Base-by-base conservation (phyloP, 306 rosid species). In the Rosa multiflora region DNA sequence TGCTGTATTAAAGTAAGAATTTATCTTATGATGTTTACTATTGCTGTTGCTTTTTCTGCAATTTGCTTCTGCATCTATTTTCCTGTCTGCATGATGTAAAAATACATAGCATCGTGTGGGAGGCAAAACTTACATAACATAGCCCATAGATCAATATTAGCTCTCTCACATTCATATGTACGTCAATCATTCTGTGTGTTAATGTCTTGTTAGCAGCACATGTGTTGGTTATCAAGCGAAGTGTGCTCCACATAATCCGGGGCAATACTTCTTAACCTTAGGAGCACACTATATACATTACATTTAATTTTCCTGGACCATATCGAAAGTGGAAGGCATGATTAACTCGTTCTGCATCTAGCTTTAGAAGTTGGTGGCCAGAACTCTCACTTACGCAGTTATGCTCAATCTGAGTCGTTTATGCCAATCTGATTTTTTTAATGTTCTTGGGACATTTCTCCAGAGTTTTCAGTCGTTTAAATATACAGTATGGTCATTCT, bases 1-100 rank as follows among this genome's bases (percentile, higher is more conserved):
- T 71, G 97, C 99, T 0, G 93, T 95, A 67, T 80, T 91, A 78
- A 95, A 89, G 99, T 95, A 93, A 80, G 91, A 32, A 46, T 46
- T 62, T 63, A 58, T 47, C 11, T 5, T 42, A 18, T 44, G 56
- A 47, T 52, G 21, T 21, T 26, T 78, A 75, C 49, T 68, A 15
- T 80, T n/a, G 8, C 35, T 64, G 43, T 42, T 73, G 73, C 55
- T 70, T 78, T 71, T 52, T 53, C 39, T 37, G 13, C 14, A 67
- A n/a, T 69, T 46, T 44, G 15, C 29, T 70, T 35, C 15, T 78
- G 37, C 61, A 49, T 49, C 39, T 51, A 21, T 53, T 79, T 77
- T 51, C 70, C 66, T 67, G 46, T 73, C 67, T 51, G 18, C 43
- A 52, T 67, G 53, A 67, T 75, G 55, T 43, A 64, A 67, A 61